A percentile compares a stretch with the other conserved stretches of the same genome.
These are phyloP conservation scores for Trametopsis cervina DNA, from an alignment of 768 basidiomycete species.

Conservation along the genomic window DNA sequence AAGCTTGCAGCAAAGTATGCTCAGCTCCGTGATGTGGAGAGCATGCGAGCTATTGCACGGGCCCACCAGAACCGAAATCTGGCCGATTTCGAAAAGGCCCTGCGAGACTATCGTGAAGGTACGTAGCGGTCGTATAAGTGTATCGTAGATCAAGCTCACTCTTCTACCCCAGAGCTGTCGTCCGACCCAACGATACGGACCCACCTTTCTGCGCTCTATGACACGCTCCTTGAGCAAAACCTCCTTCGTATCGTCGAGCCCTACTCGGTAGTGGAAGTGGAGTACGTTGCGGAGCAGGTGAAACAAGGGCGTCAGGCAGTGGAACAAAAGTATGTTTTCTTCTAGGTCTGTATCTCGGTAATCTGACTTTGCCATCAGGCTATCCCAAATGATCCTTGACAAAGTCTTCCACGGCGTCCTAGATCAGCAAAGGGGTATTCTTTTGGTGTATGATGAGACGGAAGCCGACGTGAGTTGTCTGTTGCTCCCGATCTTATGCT, in stretches of 20 bases:
- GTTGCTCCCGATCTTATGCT: background rate
- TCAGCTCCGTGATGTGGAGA: slow-evolving; percentile 83
- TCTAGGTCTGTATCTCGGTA: background rate
- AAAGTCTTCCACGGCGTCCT: slow-evolving; percentile 91
- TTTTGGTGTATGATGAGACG: slow-evolving; percentile 84
- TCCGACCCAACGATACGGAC: slow-evolving; percentile 94
- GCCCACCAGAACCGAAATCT: slow-evolving; percentile 92
- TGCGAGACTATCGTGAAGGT: slow-evolving; percentile 84
- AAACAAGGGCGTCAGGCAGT: slow-evolving; percentile 84
- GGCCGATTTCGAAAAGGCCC: slow-evolving; percentile 80
- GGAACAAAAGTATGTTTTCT: slow-evolving; percentile 72
- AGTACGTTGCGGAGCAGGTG: slow-evolving; percentile 80
- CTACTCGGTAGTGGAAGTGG: slow-evolving; percentile 87
- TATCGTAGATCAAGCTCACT: background rate
- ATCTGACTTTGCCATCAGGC: slow-evolving; percentile 33
- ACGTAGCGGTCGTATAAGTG: slow-evolving; percentile 12
- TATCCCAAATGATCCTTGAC: slow-evolving; percentile 98
- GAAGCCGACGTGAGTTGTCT: slow-evolving; percentile 67
- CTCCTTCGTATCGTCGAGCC: slow-evolving; percentile 93
- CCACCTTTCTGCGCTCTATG: slow-evolving; percentile 90
- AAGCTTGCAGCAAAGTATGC: slow-evolving; percentile 89
- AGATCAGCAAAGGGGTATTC: slow-evolving; percentile 91
- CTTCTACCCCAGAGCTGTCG: slow-evolving; percentile 70
- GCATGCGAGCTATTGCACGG: slow-evolving; percentile 90
- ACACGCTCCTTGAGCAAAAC: slow-evolving; percentile 95